phyloP scores from a whole-genome alignment of 768 basidiomycete species.

The Leccinum ochraceum region DNA sequence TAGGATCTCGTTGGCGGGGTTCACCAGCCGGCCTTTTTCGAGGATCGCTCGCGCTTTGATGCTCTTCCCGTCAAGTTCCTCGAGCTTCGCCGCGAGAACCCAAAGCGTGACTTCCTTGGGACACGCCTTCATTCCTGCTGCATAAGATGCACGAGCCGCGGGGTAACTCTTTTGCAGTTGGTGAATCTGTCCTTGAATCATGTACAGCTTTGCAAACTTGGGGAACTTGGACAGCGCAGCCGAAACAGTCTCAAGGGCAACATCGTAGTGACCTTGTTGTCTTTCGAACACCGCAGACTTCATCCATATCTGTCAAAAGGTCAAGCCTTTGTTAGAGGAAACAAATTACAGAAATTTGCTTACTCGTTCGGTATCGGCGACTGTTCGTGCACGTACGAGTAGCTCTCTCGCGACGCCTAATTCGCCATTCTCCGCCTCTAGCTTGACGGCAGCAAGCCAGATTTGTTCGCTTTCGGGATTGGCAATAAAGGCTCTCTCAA shows the following conservation, averaged over 20 bases:
- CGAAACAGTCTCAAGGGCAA: conserved; percentile 73
- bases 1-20: conserved; percentile 79
- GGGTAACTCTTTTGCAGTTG: conserved; percentile 58
- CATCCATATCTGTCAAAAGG: conserved; percentile 86
- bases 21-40: conserved; percentile 86
- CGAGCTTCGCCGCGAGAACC: conserved; percentile 86
- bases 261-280: conserved; percentile 74
- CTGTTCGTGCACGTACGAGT: conserved; percentile 83
- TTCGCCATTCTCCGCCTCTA: conserved; percentile 95
- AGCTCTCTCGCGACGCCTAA: conserved; percentile 83
- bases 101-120: conserved; percentile 85
- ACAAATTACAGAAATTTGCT: conserved; percentile 25
- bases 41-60: conserved; percentile 91
- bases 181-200: conserved; percentile 95
- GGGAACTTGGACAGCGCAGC: conserved; percentile 83
- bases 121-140: conserved; percentile 82
- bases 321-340: background rate
- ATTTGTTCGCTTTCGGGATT: conserved; percentile 98
- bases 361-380: conserved; percentile 91
- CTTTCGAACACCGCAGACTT: conserved; percentile 96
- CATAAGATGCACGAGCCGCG: conserved; percentile 77
- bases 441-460: conserved; percentile 96
- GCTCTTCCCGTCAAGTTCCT: conserved; percentile 87
- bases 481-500: conserved; percentile 87
- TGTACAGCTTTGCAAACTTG: conserved; percentile 89